Evolutionary conservation across 495 filamentous ascomycete genomes (phyloP).

Genomic region (Oidiodendron maius): DNA sequence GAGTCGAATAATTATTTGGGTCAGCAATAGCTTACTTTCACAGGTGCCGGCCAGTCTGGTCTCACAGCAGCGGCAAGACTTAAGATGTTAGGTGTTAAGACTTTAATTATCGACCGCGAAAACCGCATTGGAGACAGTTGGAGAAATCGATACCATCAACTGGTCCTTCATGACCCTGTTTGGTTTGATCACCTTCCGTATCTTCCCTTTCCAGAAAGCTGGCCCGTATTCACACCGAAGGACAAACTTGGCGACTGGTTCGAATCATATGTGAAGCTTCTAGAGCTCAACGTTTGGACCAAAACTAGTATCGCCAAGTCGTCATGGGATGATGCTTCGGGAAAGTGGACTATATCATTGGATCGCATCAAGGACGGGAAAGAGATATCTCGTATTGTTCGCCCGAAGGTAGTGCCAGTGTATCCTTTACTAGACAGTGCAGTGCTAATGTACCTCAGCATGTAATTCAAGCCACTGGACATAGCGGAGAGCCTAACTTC

Average conservation of each 20-base stretch:
- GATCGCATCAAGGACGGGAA: constrained; percentile 38
- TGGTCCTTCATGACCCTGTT: constrained; percentile 61
- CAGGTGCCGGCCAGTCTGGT: constrained; percentile 46
- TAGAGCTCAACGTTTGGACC: constrained; percentile 67
- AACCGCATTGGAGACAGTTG: constrained; percentile 63
- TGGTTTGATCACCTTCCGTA: constrained; percentile 65
- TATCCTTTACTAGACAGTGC: background rate
- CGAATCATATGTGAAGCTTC: constrained; percentile 55
- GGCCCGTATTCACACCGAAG: constrained; percentile 61
- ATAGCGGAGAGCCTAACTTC: constrained; percentile 57
- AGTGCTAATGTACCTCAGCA: constrained; percentile 29
- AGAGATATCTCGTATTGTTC: constrained; percentile 42
- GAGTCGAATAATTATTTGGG: constrained; percentile 9
- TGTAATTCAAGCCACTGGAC: constrained; percentile 60
- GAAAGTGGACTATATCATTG: constrained; percentile 51
- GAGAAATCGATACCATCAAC: constrained; percentile 46
- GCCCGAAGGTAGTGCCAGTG: constrained; percentile 35
- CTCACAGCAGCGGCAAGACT: constrained; percentile 57
- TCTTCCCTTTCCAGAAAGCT: constrained; percentile 54
- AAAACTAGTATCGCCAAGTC: constrained; percentile 34
- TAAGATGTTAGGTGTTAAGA: constrained; percentile 51
- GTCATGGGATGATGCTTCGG: constrained; percentile 41
- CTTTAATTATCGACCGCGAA: constrained; percentile 55
- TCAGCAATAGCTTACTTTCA: constrained; percentile 3
- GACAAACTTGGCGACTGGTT: constrained; percentile 71